A percentile compares a stretch with the other conserved stretches of the same genome.
phyloP scores from a whole-genome alignment of 1,284 basidiomycete genomes.

The Naganishia sp. region DNA sequence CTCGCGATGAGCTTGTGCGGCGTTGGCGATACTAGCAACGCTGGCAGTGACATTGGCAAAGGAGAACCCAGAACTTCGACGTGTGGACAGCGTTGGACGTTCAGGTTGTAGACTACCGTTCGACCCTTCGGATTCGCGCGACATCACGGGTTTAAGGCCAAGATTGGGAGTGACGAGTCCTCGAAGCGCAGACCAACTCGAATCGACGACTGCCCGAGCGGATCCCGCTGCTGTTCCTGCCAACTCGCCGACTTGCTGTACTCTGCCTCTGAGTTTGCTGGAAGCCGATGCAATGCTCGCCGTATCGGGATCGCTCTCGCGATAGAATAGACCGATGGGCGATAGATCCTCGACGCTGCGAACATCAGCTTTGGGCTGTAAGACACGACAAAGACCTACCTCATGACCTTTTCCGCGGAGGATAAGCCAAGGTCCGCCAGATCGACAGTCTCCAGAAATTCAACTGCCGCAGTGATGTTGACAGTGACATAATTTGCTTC shows the following conservation, averaged over 20 bases:
- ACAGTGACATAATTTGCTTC: slow-evolving; percentile 90
- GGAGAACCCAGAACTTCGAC: slow-evolving; percentile 74
- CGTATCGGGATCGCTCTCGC: slow-evolving; percentile 46
- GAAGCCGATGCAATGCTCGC: slow-evolving; percentile 50
- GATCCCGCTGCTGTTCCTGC: slow-evolving; percentile 62
- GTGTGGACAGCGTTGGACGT: slow-evolving; percentile 59
- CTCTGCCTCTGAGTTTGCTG: slow-evolving; percentile 62
- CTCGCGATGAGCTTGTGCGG: slow-evolving; percentile 44
- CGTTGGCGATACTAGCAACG: slow-evolving; percentile 59
- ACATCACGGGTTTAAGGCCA: slow-evolving; percentile 28
- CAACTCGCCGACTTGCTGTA: slow-evolving; percentile 79
- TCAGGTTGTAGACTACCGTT: slow-evolving; percentile 53
- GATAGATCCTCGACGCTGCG: slow-evolving; percentile 69
- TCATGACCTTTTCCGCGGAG: slow-evolving; percentile 65
- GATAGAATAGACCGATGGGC: slow-evolving; percentile 65
- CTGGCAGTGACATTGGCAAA: slow-evolving; percentile 74
- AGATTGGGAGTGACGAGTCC: slow-evolving; percentile 57
- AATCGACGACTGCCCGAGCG: slow-evolving; percentile 83
- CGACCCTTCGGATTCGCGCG: slow-evolving; percentile 9
- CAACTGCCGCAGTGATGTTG: slow-evolving; percentile 88
- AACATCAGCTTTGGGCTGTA: slow-evolving; percentile 9
- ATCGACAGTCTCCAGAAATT: slow-evolving; percentile 90
- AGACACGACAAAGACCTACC: slow-evolving; percentile 48
- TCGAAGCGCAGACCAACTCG: slow-evolving; percentile 75
- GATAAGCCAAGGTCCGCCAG: slow-evolving; percentile 68